Percentiles rank a stretch among this genome's conserved stretches.
Evolutionary conservation across 1,284 basidiomycete species (phyloP).

Genomic region (Cerioporus squamosus): DNA sequence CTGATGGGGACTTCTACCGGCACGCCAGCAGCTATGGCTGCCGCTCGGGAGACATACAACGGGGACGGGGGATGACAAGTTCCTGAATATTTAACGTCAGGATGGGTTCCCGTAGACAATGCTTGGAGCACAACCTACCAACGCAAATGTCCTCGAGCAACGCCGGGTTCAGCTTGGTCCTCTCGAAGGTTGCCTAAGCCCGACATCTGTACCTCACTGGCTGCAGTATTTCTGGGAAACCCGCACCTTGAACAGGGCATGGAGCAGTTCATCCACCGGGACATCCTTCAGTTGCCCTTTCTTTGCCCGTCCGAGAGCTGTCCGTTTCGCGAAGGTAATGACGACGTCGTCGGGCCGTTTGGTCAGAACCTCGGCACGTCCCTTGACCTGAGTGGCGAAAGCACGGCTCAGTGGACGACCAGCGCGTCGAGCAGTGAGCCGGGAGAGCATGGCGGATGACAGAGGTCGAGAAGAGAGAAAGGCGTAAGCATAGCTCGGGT

Average conservation of each 20-base stretch:
- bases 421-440: conserved; percentile 13
- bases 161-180: conserved; percentile 53
- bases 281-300: conserved; percentile 84
- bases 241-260: conserved; percentile 66
- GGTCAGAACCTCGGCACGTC: conserved; percentile 49
- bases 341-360: conserved; percentile 84
- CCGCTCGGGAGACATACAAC: conserved; percentile 77
- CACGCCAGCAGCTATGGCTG: conserved; percentile 82
- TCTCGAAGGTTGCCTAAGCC: conserved; percentile 49
- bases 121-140: conserved; percentile 45
- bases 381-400: conserved; percentile 51
- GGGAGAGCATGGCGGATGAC: conserved; percentile 27
- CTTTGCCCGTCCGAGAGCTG: conserved; percentile 75
- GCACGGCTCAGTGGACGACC: conserved; percentile 36
- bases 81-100: conserved; percentile 43
- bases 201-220: neutral
- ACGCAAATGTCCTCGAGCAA: conserved; percentile 84
- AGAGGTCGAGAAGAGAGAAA: conserved; percentile 2
- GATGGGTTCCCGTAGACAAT: neutral
- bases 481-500: neutral
- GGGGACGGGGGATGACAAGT: conserved; percentile 89
- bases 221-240: no score
- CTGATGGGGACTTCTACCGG: conserved; percentile 72
- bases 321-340: conserved; percentile 84
- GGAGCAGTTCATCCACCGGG: conserved; percentile 74